These are phyloP conservation scores for Coniochaeta sp. DNA, from an alignment of 2,329 filamentous ascomycete species.

Conservation along the genomic window DNA sequence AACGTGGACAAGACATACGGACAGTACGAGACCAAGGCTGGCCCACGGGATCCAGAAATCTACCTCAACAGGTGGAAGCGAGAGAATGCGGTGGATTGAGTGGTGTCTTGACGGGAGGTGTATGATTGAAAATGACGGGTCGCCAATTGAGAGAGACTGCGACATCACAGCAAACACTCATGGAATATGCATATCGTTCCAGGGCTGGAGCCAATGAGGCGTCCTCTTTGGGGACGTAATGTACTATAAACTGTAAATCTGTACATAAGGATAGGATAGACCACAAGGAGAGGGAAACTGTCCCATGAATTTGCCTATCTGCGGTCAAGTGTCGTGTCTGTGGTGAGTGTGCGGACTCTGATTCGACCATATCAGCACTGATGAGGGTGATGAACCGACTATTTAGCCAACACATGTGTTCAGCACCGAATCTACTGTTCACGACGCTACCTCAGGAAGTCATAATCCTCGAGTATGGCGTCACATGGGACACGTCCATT, in stretches of 20 bases:
- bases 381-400: background rate
- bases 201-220: background rate
- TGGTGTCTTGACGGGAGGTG: background rate
- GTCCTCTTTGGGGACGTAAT: background rate
- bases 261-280: background rate
- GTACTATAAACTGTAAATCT: background rate
- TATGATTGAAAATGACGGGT: background rate
- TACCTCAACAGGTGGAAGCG: slow-evolving; percentile 62
- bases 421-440: background rate
- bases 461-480: background rate
- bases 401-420: background rate
- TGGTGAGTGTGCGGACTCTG: background rate
- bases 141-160: background rate
- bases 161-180: background rate
- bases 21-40: slow-evolving; percentile 42
- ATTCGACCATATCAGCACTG: background rate
- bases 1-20: slow-evolving; percentile 47
- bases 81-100: slow-evolving; percentile 55
- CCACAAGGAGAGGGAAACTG: background rate
- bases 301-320: background rate
- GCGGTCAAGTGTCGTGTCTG: background rate
- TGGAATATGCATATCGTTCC: background rate
- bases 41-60: slow-evolving; percentile 52
- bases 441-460: background rate
- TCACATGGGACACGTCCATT: background rate